Evolutionary conservation across 2,329 filamentous ascomycete genomes (phyloP).

Genomic region (Mycosphaerella arachidis): DNA sequence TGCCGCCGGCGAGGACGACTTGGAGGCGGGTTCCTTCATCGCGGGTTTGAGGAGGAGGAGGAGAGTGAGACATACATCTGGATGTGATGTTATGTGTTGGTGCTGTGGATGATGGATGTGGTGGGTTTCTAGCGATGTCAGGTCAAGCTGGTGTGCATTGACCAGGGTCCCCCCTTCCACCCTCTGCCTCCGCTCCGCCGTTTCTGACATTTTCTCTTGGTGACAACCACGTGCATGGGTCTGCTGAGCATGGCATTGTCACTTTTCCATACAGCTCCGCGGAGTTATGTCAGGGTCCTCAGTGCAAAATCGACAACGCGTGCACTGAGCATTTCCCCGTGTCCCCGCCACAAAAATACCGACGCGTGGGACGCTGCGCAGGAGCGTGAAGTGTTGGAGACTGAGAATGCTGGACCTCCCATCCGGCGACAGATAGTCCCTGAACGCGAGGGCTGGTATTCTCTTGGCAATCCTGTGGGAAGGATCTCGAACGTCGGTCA

Average conservation of each 20-base stretch:
- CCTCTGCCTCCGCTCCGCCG: background rate
- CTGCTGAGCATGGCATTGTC: background rate
- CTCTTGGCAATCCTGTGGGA: too few species aligned
- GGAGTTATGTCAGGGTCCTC: background rate
- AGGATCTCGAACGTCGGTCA: too few species aligned
- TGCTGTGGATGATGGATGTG: too few species aligned
- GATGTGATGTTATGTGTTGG: background rate
- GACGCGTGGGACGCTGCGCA: background rate
- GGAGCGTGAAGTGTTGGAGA: background rate
- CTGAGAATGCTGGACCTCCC: too few species aligned
- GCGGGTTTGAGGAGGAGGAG: constrained; percentile 36
- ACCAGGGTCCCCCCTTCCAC: background rate
- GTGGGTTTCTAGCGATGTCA: background rate
- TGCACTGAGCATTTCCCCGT: background rate
- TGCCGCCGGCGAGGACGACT: constrained; percentile 61
- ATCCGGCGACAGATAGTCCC: too few species aligned
- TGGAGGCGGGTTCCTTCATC: constrained; percentile 68
- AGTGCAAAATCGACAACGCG: background rate
- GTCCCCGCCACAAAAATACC: background rate
- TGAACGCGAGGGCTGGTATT: too few species aligned
- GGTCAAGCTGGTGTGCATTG: background rate
- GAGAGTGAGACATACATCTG: background rate
- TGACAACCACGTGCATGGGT: background rate
- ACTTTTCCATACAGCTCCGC: background rate
- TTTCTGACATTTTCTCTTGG: background rate